Base-by-base conservation (phyloP, 179 eudicot genomes). In the Drosera spatulata region DNA sequence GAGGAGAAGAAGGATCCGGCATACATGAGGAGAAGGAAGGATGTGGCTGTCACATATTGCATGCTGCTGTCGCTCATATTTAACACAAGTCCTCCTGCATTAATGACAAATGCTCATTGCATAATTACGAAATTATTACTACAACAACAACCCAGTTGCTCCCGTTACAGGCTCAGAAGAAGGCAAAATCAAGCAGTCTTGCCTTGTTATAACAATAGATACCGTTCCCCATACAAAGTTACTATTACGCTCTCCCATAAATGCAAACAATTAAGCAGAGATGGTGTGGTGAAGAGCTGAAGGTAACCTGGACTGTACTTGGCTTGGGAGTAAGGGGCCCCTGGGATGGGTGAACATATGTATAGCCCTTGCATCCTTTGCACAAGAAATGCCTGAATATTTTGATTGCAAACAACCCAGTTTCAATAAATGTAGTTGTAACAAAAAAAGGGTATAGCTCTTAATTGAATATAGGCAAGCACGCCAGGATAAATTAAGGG, bases 31-130 rank as follows among this genome's bases (percentile, higher is more conserved):
- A 89, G 82, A 12, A 89, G 77, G 68, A 89, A 89, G 2, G 97
- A 75, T 7, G 95, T 76, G 58, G 97, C 84, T 1, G 97, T 89
- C 66, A 79, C 97, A 76, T 89, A 89, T 66, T 89, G 97, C 85
- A 82, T 73, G 69, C 86, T 89, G 44, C 73, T 69, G 61, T 89
- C 97, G 63, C 69, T 68, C 89, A 82, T 82, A 75, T 84, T 84
- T 74, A 79, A 89, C 62, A 89, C 52, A 9, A 88, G 83, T 13
- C 96, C 96, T 9, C 97, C 96, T 83, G 80, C 33, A 22, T 22
- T 22, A 22, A 22, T 22, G 33, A 22, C 33, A 22, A 22, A 22
- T 22, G 33, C 33, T 22, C 33, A 22, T 22, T 22, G 33, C 33
- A 22, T 22, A 22, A 22, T 22, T 22, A 0, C 33, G 33, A 22